A percentile compares a stretch with the other conserved stretches of the same genome.
Evolutionary conservation across 768 basidiomycete genomes (phyloP).

Genomic region (Boletus coccyginus): DNA sequence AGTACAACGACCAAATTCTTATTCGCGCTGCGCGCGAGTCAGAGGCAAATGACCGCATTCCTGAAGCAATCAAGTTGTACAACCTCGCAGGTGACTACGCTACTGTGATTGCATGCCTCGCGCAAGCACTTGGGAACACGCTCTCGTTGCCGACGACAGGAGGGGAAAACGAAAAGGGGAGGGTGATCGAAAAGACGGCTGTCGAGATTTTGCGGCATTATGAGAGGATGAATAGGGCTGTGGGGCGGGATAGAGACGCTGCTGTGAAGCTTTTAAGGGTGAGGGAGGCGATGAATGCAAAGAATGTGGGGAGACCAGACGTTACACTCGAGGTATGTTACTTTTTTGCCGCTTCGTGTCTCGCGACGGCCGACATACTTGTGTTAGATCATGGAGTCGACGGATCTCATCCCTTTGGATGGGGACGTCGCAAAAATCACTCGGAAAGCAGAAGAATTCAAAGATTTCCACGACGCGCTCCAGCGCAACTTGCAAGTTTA

Average conservation of each 20-base stretch:
- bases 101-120: constrained; percentile 85
- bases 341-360: not conserved
- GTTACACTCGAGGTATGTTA: constrained; percentile 73
- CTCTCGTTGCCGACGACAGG: constrained; percentile 58
- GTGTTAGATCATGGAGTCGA: constrained; percentile 78
- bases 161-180: constrained; percentile 56
- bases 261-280: constrained; percentile 74
- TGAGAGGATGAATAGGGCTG: constrained; percentile 70
- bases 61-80: constrained; percentile 93
- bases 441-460: constrained; percentile 84
- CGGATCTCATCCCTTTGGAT: constrained; percentile 81
- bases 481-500: constrained; percentile 89
- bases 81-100: constrained; percentile 91
- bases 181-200: constrained; percentile 69
- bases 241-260: constrained; percentile 71
- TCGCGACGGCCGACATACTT: not conserved
- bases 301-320: constrained; percentile 69
- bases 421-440: constrained; percentile 85
- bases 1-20: constrained; percentile 82
- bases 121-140: constrained; percentile 82
- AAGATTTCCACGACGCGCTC: constrained; percentile 79
- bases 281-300: constrained; percentile 76
- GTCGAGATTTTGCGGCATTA: constrained; percentile 77
- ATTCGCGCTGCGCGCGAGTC: constrained; percentile 78
- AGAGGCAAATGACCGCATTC: constrained; percentile 80